phyloP scores from a whole-genome alignment of 345 rosid species.

The Sisymbrium altissimum region DNA sequence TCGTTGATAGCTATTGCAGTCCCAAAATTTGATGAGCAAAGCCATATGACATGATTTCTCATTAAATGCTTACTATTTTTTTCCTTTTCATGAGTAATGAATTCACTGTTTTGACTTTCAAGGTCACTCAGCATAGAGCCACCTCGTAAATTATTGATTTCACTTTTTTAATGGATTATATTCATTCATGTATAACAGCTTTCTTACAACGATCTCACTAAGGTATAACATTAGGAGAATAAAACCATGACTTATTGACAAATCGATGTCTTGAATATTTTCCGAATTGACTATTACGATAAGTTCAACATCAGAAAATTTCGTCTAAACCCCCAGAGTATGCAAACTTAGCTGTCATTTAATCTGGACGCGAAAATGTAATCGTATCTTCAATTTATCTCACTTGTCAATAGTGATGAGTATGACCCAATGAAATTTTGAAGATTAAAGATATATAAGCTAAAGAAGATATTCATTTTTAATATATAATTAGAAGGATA shows the following conservation, averaged over 20 bases:
- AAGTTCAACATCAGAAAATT: not conserved
- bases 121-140: conserved; percentile 11
- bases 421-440: not conserved
- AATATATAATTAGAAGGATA: not conserved
- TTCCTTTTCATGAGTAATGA: conserved; percentile 20
- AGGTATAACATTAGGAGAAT: not conserved
- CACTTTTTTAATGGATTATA: not conserved
- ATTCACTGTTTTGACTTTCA: conserved; percentile 24
- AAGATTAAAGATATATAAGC: not conserved
- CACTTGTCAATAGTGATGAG: not conserved
- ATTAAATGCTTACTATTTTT: conserved; percentile 23
- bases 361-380: not conserved
- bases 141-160: conserved; percentile 13
- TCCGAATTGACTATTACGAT: not conserved
- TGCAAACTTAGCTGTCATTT: not conserved
- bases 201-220: not conserved
- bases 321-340: not conserved
- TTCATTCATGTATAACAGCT: not conserved
- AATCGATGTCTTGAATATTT: not conserved
- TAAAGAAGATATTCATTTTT: not conserved
- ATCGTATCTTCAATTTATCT: not conserved
- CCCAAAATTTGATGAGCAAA: conserved; percentile 11
- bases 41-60: conserved; percentile 4
- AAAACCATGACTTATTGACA: not conserved
- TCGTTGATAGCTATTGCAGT: conserved; percentile 22